These are phyloP conservation scores for Microbotryum scabiosae DNA, from an alignment of 1,284 basidiomycete species.

Conservation along the genomic window DNA sequence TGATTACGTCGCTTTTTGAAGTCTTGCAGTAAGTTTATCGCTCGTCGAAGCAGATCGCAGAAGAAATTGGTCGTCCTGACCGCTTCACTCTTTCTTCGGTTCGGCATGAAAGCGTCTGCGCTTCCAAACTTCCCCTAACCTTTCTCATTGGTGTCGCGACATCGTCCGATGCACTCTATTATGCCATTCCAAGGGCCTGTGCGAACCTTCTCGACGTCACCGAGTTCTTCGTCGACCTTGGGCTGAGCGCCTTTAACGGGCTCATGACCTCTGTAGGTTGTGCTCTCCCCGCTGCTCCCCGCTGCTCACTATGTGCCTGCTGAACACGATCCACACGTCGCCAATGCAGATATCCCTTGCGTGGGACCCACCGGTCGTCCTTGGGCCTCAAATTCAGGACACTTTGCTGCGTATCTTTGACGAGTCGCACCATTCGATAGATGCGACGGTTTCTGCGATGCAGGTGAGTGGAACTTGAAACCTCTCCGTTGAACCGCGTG, in stretches of 20 bases:
- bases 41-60: not conserved
- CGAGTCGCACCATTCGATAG: constrained; percentile 26
- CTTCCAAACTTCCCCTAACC: constrained; percentile 10
- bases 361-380: constrained; percentile 10
- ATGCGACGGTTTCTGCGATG: constrained; percentile 19
- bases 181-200: constrained; percentile 1
- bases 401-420: constrained; percentile 19
- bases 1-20: not conserved
- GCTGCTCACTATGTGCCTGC: too few species aligned
- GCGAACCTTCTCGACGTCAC: constrained; percentile 16
- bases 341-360: constrained; percentile 16
- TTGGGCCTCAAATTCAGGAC: constrained; percentile 6
- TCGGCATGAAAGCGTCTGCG: constrained; percentile 1
- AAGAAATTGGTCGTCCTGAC: not conserved
- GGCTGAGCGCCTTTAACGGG: constrained; percentile 24
- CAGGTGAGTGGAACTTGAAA: constrained; percentile 8
- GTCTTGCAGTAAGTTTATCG: not conserved
- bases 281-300: not conserved
- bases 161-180: constrained; percentile 10
- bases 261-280: constrained; percentile 14
- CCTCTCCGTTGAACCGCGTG: too few species aligned
- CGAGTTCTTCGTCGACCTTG: constrained; percentile 25
- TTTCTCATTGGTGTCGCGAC: constrained; percentile 27
- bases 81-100: not conserved
- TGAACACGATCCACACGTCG: not conserved